Percentiles rank a stretch among this genome's conserved stretches.
These are phyloP conservation scores for Yamadazyma dushanensis DNA, from an alignment of 1,139 yeast genomes.

Conservation along the genomic window DNA sequence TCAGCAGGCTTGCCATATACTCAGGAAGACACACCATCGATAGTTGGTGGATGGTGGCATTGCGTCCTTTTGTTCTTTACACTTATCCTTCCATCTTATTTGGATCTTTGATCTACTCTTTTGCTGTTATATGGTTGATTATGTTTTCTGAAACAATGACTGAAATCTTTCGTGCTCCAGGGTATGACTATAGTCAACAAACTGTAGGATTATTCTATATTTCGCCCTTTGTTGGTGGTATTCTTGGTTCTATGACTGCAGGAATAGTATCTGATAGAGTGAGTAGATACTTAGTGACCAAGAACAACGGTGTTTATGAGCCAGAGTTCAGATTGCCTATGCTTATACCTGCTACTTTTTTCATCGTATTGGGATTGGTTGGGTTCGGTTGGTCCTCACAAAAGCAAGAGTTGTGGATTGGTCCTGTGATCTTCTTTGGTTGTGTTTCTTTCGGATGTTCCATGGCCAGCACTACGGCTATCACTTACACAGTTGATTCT, in stretches of 20 bases:
- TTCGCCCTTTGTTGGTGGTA: conserved; percentile 60
- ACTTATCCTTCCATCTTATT: conserved; percentile 55
- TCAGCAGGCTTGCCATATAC: conserved; percentile 22
- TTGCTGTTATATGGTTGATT: conserved; percentile 65
- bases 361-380: conserved; percentile 51
- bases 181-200: conserved; percentile 48
- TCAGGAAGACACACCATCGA: conserved; percentile 52
- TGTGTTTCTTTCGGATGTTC: conserved; percentile 60
- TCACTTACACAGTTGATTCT: conserved; percentile 60
- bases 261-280: conserved; percentile 52
- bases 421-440: conserved; percentile 58
- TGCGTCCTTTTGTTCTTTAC: conserved; percentile 55
- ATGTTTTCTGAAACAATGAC: conserved; percentile 59
- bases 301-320: conserved; percentile 57
- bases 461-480: conserved; percentile 61
- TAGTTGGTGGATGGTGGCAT: conserved; percentile 57
- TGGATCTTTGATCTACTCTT: conserved; percentile 52
- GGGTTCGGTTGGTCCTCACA: conserved; percentile 65
- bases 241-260: conserved; percentile 54
- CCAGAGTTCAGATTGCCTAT: conserved; percentile 61
- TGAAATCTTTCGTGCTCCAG: conserved; percentile 44
- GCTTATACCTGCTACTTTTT: conserved; percentile 51
- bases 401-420: conserved; percentile 54
- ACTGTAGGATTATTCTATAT: conserved; percentile 59
- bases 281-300: conserved; percentile 34